Evolutionary conservation across 495 filamentous ascomycete species (phyloP).

Genomic region (Tricharina praecox): DNA sequence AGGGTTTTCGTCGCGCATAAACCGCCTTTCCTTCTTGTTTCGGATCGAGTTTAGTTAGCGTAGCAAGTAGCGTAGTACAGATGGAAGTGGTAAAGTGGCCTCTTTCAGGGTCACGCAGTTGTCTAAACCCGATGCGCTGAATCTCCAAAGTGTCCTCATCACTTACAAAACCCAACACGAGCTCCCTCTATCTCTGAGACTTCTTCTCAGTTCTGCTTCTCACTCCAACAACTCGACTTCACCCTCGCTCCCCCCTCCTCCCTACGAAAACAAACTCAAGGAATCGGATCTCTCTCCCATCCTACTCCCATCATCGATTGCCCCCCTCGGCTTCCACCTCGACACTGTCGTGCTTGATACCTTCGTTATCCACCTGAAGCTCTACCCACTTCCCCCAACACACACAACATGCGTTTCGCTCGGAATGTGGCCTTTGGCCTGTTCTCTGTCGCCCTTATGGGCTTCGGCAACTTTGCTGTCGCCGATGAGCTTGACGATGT

Average conservation of each 20-base stretch:
- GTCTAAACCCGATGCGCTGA: background rate
- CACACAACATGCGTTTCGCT: slow-evolving; percentile 58
- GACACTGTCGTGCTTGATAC: background rate
- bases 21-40: too few species aligned
- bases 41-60: too few species aligned
- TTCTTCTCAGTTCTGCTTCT: background rate
- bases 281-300: background rate
- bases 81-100: too few species aligned
- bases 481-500: slow-evolving; percentile 54
- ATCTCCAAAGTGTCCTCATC: slow-evolving; percentile 7
- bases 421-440: slow-evolving; percentile 46
- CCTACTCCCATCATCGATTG: background rate
- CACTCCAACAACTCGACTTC: background rate
- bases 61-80: too few species aligned
- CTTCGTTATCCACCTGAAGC: slow-evolving; percentile 2
- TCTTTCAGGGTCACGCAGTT: too few species aligned
- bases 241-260: background rate
- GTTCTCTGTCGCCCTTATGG: slow-evolving; percentile 52
- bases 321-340: background rate
- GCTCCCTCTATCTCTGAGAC: background rate
- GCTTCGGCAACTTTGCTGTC: slow-evolving; percentile 38
- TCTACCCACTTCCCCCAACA: slow-evolving; percentile 2
- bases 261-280: background rate
- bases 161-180: slow-evolving; percentile 3
- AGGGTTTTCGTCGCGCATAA: too few species aligned